Evolutionary conservation across 257 asterid genomes (phyloP).

Genomic region (Verbena officinalis): DNA sequence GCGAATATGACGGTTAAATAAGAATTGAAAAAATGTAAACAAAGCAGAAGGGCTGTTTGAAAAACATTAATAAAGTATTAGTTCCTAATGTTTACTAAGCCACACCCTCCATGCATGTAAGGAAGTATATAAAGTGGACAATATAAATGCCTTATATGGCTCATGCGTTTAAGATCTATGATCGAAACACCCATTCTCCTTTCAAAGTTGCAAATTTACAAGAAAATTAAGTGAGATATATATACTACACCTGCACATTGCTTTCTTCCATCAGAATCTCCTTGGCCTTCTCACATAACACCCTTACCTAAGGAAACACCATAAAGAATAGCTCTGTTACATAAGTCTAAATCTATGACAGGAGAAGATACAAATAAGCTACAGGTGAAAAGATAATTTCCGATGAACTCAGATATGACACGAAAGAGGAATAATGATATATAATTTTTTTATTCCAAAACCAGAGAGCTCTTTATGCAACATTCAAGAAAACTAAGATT

Average conservation of each 20-base stretch:
- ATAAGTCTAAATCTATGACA: conserved; percentile 1
- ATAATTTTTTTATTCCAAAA: not conserved
- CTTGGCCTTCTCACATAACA: conserved; percentile 74
- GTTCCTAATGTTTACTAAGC: conserved; percentile 1
- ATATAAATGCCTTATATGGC: not conserved
- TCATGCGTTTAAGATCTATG: not conserved
- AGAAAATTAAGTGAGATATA: conserved; percentile 11
- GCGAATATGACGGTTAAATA: not conserved
- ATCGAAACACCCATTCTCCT: conserved; percentile 4
- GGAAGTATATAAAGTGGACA: not conserved
- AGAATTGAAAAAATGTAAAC: not conserved
- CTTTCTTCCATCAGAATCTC: conserved; percentile 79
- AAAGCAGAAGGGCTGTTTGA: conserved; percentile 3
- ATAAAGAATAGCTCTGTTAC: conserved; percentile 15
- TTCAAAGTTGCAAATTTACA: conserved; percentile 21
- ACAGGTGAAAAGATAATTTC: not conserved
- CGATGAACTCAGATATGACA: not conserved
- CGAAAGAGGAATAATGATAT: not conserved
- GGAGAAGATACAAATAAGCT: not conserved
- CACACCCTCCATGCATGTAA: not conserved
- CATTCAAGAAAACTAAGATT: not conserved
- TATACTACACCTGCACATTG: conserved; percentile 66
- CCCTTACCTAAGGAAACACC: conserved; percentile 51
- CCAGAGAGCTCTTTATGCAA: not conserved
- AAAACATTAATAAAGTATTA: not conserved